These are phyloP conservation scores for Coemansia sp. DNA, from an alignment of 371 early-diverging fungal species.

Conservation along the genomic window DNA sequence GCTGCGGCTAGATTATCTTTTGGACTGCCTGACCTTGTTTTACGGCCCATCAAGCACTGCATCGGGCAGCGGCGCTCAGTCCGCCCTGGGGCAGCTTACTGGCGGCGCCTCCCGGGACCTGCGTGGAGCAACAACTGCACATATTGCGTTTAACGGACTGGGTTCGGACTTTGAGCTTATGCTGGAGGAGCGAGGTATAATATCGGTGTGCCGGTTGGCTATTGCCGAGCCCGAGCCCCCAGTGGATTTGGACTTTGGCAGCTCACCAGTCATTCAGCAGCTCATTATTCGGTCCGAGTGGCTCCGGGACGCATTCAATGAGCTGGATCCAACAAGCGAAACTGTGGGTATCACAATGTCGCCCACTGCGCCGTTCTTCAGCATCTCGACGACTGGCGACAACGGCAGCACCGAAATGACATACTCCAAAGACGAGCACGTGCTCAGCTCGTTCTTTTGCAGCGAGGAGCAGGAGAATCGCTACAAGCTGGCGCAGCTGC, in stretches of 20 bases:
- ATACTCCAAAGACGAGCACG: conserved; percentile 53
- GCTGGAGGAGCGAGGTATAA: conserved; percentile 52
- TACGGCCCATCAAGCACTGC: conserved; percentile 34
- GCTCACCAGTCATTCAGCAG: conserved; percentile 42
- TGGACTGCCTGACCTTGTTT: conserved; percentile 55
- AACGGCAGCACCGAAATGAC: conserved; percentile 55
- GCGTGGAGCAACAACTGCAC: conserved; percentile 45
- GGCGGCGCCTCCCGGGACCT: conserved; percentile 19
- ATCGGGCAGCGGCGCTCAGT: conserved; percentile 1
- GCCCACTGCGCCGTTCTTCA: conserved; percentile 51
- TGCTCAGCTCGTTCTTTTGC: conserved; percentile 54
- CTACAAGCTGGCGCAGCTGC: conserved; percentile 50
- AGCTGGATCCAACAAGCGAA: conserved; percentile 54
- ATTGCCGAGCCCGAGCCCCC: conserved; percentile 50
- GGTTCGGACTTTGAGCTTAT: conserved; percentile 49
- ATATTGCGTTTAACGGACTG: conserved; percentile 40
- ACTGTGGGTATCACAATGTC: conserved; percentile 47
- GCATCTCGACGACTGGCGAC: conserved; percentile 49
- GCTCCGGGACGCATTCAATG: conserved; percentile 54
- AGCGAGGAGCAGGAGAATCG: conserved; percentile 38
- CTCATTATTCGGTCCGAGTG: conserved; percentile 55
- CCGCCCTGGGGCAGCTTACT: conserved; percentile 6
- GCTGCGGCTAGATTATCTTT: conserved; percentile 50
- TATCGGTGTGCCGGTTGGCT: conserved; percentile 53
- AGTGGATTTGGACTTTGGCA: conserved; percentile 48